Conservation (phyloP, 228 moss, liverwort and hornwort genomes). For the Sphagnum fallax region DNA sequence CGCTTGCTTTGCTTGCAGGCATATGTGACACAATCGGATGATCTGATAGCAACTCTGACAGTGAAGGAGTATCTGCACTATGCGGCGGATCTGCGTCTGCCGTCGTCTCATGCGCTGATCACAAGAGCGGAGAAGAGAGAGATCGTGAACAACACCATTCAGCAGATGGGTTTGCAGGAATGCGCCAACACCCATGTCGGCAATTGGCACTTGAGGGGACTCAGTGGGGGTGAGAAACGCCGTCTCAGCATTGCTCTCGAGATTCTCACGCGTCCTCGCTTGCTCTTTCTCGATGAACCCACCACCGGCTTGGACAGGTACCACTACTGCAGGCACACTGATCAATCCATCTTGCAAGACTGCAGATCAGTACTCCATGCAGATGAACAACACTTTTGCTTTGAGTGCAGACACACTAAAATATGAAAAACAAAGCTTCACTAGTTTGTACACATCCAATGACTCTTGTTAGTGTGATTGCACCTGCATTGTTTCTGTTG, state of each 20-base stretch:
- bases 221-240: constrained; percentile 64
- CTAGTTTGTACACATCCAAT: no score
- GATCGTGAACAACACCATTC: constrained; percentile 51
- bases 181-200: constrained; percentile 47
- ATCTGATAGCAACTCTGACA: constrained; percentile 48
- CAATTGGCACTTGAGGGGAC: constrained; percentile 55
- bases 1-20: constrained; percentile 18
- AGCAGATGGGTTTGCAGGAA: constrained; percentile 52
- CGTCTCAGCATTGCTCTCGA: constrained; percentile 61
- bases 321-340: not conserved
- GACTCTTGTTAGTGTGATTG: no score
- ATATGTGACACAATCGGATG: constrained; percentile 60
- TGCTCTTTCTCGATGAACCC: constrained; percentile 57
- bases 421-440: no score
- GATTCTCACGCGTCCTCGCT: constrained; percentile 53
- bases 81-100: constrained; percentile 45
- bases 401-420: no score
- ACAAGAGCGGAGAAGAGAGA: constrained; percentile 34
- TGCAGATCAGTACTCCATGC: no score
- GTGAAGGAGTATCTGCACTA: constrained; percentile 52
- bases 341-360: not conserved
- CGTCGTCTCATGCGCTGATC: constrained; percentile 10
- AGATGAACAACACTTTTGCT: no score
- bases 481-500: no score
- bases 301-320: constrained; percentile 61